These are phyloP conservation scores for Phytophthora quininea DNA, from an alignment of 352 stramenopile genomes.

Conservation along the genomic window DNA sequence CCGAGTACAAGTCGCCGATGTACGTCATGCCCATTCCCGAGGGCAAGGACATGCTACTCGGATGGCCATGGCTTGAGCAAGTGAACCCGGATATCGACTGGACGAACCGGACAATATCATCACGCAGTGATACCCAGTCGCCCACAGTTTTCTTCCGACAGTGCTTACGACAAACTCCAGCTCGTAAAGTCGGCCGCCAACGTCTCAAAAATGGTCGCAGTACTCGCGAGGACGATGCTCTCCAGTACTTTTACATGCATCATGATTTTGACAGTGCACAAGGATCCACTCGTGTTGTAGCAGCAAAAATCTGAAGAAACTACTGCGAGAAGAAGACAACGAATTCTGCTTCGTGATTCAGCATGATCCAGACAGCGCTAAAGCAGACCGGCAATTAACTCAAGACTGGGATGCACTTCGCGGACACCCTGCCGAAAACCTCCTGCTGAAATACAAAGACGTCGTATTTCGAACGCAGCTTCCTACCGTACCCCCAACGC, in stretches of 20 bases:
- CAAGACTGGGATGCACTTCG: not conserved
- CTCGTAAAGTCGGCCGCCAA: not conserved
- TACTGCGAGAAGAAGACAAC: not conserved
- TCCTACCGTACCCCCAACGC: not conserved
- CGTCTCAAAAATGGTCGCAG: not conserved
- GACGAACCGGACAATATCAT: not conserved
- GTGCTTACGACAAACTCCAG: not conserved
- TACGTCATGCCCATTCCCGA: not conserved
- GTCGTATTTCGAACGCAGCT: not conserved
- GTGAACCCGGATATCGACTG: not conserved
- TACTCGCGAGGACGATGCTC: not conserved
- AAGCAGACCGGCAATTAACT: not conserved
- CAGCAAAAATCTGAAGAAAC: slow-evolving; percentile 3
- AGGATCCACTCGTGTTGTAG: slow-evolving; percentile 3
- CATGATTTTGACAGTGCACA: not conserved
- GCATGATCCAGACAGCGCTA: not conserved
- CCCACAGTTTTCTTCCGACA: slow-evolving; percentile 3
- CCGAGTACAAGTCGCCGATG: not conserved
- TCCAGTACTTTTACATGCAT: slow-evolving; percentile 3
- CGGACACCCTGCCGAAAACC: not conserved
- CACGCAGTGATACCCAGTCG: not conserved
- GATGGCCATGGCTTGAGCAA: not conserved
- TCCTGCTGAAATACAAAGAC: not conserved
- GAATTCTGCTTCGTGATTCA: slow-evolving; percentile 17
- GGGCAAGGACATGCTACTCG: not conserved